Conservation (phyloP, 2,329 filamentous ascomycete species). For the Coniella vitis region DNA sequence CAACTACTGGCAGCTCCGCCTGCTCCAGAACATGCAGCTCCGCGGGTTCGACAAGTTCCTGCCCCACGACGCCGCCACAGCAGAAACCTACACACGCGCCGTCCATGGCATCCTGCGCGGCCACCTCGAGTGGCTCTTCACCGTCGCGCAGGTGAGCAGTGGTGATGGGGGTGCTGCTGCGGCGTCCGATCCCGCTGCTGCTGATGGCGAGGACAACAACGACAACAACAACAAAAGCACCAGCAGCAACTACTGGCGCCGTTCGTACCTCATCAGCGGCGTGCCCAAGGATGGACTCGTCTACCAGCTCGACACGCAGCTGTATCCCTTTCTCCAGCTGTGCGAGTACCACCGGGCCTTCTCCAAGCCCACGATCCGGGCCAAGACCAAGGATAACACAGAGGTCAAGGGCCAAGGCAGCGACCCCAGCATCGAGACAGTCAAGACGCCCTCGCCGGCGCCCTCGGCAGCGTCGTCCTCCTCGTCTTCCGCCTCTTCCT, state of each 20-base stretch:
- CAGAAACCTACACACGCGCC: background rate
- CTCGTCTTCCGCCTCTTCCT: too few relatives aligned
- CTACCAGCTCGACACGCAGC: slow-evolving; percentile 20
- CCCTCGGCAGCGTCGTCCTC: too few relatives aligned
- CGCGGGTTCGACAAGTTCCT: background rate
- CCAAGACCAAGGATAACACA: too few relatives aligned
- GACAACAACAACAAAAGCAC: background rate
- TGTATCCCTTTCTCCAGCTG: slow-evolving; percentile 19
- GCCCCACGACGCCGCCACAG: background rate
- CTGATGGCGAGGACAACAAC: background rate
- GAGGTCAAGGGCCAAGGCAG: too few relatives aligned
- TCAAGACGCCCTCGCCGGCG: too few relatives aligned
- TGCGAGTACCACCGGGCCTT: slow-evolving; percentile 17
- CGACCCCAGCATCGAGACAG: too few relatives aligned
- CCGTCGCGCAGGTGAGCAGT: background rate
- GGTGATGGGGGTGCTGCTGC: too few relatives aligned
- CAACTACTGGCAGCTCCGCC: slow-evolving; percentile 19
- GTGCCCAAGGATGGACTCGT: slow-evolving; percentile 17
- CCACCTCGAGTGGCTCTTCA: slow-evolving; percentile 18
- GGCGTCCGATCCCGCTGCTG: too few relatives aligned
- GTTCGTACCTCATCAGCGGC: slow-evolving; percentile 19
- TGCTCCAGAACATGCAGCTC: slow-evolving; percentile 8
- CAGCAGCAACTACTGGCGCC: slow-evolving; percentile 15
- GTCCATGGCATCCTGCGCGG: slow-evolving; percentile 1
- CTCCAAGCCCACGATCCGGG: too few relatives aligned